Conservation (phyloP, 75 land plant species). For the Selaginella moellendorffii region DNA sequence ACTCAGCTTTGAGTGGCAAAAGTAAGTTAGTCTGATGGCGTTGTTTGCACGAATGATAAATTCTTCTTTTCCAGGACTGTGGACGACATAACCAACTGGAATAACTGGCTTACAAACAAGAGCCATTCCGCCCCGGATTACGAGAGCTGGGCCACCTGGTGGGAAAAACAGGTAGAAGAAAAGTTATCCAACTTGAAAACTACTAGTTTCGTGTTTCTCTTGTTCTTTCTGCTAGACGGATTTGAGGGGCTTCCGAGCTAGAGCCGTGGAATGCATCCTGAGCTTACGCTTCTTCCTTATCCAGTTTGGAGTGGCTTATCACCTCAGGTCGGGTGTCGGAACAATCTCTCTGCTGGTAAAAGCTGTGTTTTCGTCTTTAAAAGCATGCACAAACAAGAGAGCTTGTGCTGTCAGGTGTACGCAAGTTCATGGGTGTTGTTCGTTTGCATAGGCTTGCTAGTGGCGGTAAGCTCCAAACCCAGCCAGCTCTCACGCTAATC, state of each 20-base stretch:
- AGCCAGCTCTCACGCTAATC: too few species aligned
- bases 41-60: too few species aligned
- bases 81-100: slow-evolving; percentile 96
- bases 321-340: background rate
- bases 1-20: slow-evolving; percentile 98
- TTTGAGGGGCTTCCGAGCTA: background rate
- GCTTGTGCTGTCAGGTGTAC: background rate
- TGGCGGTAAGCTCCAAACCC: background rate
- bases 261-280: background rate
- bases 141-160: slow-evolving; percentile 96
- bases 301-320: background rate
- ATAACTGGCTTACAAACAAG: slow-evolving; percentile 75
- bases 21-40: too few species aligned
- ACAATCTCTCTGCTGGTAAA: background rate
- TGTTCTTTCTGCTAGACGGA: background rate
- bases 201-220: background rate
- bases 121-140: slow-evolving; percentile 84
- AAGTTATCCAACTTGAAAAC: too few species aligned
- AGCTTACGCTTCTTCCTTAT: slow-evolving; percentile 5
- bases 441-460: background rate
- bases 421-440: background rate
- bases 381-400: too few species aligned
- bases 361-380: too few species aligned
- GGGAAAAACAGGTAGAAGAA: slow-evolving; percentile 96
- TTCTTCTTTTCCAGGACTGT: slow-evolving; percentile 66